Evolutionary conservation across 306 rosid species (phyloP), one percentile per base, ranked within the genome.

Genomic region (Corylus heterophylla): DNA sequence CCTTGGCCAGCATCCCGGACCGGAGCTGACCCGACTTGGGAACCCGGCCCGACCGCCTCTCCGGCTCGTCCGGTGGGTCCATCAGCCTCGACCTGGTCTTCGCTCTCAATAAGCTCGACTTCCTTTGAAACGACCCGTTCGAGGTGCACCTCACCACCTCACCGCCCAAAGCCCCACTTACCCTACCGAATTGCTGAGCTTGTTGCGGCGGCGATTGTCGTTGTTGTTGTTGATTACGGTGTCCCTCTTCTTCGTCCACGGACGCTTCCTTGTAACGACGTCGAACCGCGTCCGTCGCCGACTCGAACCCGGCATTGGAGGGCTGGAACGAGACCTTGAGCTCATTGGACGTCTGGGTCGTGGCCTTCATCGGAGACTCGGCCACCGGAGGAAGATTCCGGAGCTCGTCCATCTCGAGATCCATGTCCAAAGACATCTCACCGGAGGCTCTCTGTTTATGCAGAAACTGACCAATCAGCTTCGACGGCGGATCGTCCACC

Each of bases 361-460:
- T 2, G 52, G 13, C 52, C 71, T 71, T 64, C 73, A 59, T 12
- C 17, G 92, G 87, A 52, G 92, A 89, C 86, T 92, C 98, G 0
- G 81, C 88, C 17, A 89, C 79, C 12, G 93, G 79, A 31, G 92
- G 51, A 18, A 89, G 35, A 42, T 80, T 76, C 45, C 69, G 84
- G 0, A 93, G 90, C 86, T 95, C 99, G 4, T 88, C 93, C 99
- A 95, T 95, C 44, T 91, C 99, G 83, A 95, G 85, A 81, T 95
- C 98, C 99, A 95, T 93, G 56, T 95, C 99, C 35, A 95, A 54
- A 9, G 92, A 80, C 66, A 84, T 72, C 56, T 89, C 96, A 0
- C 97, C 98, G 22, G 98, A 90, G 1, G 88, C 92, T n/a, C 10
- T 73, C 89, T 95, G 99, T 48, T 85, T 86, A 79, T 91, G 92